A percentile compares a stretch with the other conserved stretches of the same genome.
Conservation (phyloP, 306 rosid species). For the Quercus ilex region DNA sequence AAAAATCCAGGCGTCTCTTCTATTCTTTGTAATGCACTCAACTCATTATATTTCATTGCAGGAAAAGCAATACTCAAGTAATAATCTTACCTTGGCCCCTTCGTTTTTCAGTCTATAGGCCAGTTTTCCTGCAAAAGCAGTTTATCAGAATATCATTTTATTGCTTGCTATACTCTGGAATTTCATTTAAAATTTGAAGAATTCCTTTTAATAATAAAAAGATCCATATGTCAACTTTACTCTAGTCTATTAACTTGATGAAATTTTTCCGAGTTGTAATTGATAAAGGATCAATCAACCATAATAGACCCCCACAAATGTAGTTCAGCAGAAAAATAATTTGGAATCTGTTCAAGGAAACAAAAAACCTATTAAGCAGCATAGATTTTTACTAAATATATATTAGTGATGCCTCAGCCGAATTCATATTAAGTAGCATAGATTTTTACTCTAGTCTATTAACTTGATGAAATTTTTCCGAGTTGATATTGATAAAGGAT, state of each 20-base stretch:
- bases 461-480: not conserved
- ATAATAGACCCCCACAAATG: not conserved
- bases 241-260: not conserved
- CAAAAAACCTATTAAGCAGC: not conserved
- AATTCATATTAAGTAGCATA: not conserved
- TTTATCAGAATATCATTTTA: slow-evolving; percentile 27
- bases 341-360: not conserved
- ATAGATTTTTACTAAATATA: not conserved
- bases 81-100: slow-evolving; percentile 77
- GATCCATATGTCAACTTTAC: not conserved
- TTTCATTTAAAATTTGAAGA: not conserved
- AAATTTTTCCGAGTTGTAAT: not conserved
- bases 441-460: not conserved
- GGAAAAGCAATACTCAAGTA: slow-evolving; percentile 14
- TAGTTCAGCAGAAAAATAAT: not conserved
- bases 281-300: not conserved
- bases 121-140: slow-evolving; percentile 76
- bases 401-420: not conserved
- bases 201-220: too few species aligned
- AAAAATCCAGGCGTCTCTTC: not conserved
- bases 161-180: slow-evolving; percentile 1
- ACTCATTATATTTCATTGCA: not conserved
- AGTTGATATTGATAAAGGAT: not conserved
- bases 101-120: slow-evolving; percentile 87
- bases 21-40: not conserved